These are phyloP conservation scores for Diaporthe sp. DNA, from an alignment of 2,329 filamentous ascomycete species.

Conservation along the genomic window DNA sequence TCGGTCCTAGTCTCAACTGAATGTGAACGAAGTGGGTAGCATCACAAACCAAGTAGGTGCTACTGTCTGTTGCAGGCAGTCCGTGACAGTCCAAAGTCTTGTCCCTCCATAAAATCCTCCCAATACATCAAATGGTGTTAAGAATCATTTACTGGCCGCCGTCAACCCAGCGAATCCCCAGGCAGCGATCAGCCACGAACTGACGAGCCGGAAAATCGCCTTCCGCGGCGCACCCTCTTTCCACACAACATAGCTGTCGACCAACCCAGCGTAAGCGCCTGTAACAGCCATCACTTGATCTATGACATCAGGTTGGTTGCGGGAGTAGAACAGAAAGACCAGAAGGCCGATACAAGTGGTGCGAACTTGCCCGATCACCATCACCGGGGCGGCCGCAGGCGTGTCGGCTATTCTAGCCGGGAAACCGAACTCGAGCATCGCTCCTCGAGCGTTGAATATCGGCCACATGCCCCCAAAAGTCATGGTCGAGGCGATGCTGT, in stretches of 20 bases:
- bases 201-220: conserved; percentile 44
- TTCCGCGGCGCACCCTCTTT: conserved; percentile 43
- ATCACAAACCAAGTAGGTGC: too few relatives aligned
- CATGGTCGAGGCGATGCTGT: conserved; percentile 41
- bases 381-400: conserved; percentile 44
- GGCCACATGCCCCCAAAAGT: conserved; percentile 49
- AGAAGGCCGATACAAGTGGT: conserved; percentile 46
- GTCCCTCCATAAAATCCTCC: too few relatives aligned
- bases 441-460: conserved; percentile 42
- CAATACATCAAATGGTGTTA: too few relatives aligned
- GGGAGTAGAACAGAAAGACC: conserved; percentile 45
- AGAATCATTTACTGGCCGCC: not conserved
- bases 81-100: too few relatives aligned
- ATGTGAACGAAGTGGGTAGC: too few relatives aligned
- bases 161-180: conserved; percentile 18
- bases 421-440: conserved; percentile 49
- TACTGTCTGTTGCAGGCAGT: too few relatives aligned
- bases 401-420: conserved; percentile 44
- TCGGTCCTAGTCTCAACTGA: too few relatives aligned
- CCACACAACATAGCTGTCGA: conserved; percentile 49
- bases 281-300: conserved; percentile 47
- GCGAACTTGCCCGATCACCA: conserved; percentile 45
- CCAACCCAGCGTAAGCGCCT: conserved; percentile 46
- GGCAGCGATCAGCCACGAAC: conserved; percentile 39
- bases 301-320: conserved; percentile 41